Evolutionary conservation across 345 rosid genomes (phyloP).

Genomic region (Populus pruinosa): DNA sequence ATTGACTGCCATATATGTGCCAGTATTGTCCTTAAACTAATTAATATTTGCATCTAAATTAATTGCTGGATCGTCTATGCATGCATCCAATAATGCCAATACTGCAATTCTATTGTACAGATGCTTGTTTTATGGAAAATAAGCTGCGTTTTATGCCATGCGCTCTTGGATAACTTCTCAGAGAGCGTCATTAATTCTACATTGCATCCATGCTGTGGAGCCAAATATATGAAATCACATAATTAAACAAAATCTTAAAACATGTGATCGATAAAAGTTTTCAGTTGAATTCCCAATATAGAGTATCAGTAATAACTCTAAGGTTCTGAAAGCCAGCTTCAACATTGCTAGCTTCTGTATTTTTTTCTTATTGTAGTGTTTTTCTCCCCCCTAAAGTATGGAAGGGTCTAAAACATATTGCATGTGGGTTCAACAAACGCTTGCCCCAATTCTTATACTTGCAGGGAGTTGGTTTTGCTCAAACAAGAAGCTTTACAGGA

Average conservation of each 20-base stretch:
- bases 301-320: no score
- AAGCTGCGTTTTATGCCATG: background rate
- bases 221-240: background rate
- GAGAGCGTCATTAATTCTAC: background rate
- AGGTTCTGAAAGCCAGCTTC: no score
- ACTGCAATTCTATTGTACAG: no score
- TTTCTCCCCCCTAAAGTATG: no score
- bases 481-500: constrained; percentile 6
- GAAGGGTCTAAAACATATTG: background rate
- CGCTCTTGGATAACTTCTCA: background rate
- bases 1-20: background rate
- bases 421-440: background rate
- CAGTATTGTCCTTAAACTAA: background rate
- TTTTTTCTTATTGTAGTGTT: no score
- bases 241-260: background rate
- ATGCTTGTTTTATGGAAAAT: background rate
- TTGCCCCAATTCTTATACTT: background rate
- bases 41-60: background rate
- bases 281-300: no score
- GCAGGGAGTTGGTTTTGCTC: constrained; percentile 32
- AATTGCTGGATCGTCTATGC: background rate
- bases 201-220: background rate
- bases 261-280: background rate
- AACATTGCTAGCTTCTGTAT: no score
- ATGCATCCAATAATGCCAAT: no score